Evolutionary conservation across 2,329 filamentous ascomycete species (phyloP).

Genomic region (Blastomyces emzantsi): DNA sequence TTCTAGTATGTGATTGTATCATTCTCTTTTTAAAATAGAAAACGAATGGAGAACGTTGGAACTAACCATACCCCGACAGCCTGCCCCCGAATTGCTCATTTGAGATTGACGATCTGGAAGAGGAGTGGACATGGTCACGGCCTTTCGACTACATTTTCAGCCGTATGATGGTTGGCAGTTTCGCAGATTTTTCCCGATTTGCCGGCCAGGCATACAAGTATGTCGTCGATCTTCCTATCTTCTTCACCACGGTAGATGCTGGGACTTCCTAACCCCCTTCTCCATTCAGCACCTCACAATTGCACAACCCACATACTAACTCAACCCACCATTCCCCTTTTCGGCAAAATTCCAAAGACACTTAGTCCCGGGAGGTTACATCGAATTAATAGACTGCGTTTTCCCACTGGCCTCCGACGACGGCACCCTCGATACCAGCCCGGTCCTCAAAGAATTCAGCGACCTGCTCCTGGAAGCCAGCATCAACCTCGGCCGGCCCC

Average conservation of each 20-base stretch:
- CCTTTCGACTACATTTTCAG: constrained; percentile 35
- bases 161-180: constrained; percentile 34
- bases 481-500: constrained; percentile 15
- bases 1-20: constrained; percentile 5
- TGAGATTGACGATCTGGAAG: constrained; percentile 38
- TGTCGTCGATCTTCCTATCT: neutral
- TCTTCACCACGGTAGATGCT: neutral
- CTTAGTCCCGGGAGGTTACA: constrained; percentile 34
- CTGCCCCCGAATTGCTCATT: constrained; percentile 37
- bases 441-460: constrained; percentile 21
- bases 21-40: neutral
- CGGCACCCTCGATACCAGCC: constrained; percentile 18
- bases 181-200: constrained; percentile 34
- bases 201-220: constrained; percentile 30
- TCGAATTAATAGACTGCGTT: constrained; percentile 36
- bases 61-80: constrained; percentile 8
- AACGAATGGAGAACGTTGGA: neutral
- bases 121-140: constrained; percentile 32
- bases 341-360: constrained; percentile 19
- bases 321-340: neutral
- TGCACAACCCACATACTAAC: neutral
- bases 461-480: constrained; percentile 16
- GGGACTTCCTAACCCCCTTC: neutral
- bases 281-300: neutral
- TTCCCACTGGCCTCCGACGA: constrained; percentile 24